Conservation (phyloP, 441 rosid genomes). For the Manihot esculenta region DNA sequence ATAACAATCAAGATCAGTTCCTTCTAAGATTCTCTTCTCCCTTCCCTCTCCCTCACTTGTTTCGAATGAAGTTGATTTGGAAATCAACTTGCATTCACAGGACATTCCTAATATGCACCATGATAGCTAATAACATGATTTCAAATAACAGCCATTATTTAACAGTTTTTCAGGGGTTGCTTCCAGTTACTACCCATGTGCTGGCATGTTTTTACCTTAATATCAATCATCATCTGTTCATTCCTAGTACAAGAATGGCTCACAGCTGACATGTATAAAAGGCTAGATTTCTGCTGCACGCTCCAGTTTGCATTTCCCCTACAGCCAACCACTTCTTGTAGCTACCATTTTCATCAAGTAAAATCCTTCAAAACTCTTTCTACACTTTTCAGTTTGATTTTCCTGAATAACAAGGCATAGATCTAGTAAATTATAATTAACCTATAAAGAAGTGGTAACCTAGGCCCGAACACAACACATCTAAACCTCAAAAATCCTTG, state of each 20-base stretch:
- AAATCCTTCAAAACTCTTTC: neutral
- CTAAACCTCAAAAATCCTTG: too few relatives aligned
- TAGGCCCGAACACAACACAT: too few relatives aligned
- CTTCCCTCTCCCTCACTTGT: too few relatives aligned
- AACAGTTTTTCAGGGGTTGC: neutral
- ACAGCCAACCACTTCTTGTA: neutral
- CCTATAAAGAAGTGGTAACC: too few relatives aligned
- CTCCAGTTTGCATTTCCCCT: neutral
- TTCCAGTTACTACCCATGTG: neutral
- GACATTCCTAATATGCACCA: slow-evolving; percentile 2
- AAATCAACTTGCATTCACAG: neutral
- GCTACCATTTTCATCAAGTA: neutral
- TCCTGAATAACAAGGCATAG: neutral
- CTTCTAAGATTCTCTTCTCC: neutral
- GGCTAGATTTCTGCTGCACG: neutral
- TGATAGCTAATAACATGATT: neutral
- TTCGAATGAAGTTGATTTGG: neutral
- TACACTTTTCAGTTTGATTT: neutral
- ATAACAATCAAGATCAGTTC: neutral
- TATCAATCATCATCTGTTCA: neutral
- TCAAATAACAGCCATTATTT: neutral
- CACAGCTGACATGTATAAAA: neutral
- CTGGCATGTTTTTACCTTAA: too few relatives aligned
- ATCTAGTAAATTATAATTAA: too few relatives aligned
- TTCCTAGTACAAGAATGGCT: neutral